Percentiles rank a stretch among this genome's conserved stretches.
phyloP scores from a whole-genome alignment of 192 early-diverging fungal genomes.

The Coemansia sp. region DNA sequence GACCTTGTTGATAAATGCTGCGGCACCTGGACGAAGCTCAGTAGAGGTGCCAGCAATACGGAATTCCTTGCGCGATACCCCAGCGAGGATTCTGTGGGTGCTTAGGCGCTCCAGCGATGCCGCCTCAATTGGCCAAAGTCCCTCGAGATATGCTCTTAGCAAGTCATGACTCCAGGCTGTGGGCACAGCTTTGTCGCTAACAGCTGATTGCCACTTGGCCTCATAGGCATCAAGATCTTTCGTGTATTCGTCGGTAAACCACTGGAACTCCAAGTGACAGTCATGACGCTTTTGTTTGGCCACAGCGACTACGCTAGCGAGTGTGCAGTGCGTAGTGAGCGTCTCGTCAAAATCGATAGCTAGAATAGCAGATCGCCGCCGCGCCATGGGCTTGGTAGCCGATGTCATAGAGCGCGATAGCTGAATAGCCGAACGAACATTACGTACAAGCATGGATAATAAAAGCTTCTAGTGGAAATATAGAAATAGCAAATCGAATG shows the following conservation, averaged over 20 bases:
- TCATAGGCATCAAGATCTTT: constrained; percentile 21
- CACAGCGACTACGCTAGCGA: constrained; percentile 20
- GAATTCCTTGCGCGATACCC: constrained; percentile 23
- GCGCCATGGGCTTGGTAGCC: background rate
- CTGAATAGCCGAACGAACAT: background rate
- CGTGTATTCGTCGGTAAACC: constrained; percentile 30
- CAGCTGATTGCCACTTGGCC: constrained; percentile 12
- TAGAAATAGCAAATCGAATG: background rate
- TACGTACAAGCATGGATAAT: background rate
- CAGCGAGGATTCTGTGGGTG: constrained; percentile 21
- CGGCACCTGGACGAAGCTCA: constrained; percentile 25
- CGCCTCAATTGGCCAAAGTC: constrained; percentile 28
- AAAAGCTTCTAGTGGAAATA: background rate
- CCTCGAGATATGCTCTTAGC: constrained; percentile 32
- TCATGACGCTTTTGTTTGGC: constrained; percentile 5
- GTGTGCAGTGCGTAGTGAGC: constrained; percentile 39
- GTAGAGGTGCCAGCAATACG: constrained; percentile 14
- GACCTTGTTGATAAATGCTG: constrained; percentile 19
- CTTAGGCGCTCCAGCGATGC: constrained; percentile 32
- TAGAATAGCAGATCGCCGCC: constrained; percentile 9
- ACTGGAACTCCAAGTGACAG: constrained; percentile 3
- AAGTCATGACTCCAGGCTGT: background rate
- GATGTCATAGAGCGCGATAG: background rate
- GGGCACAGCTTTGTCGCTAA: background rate
- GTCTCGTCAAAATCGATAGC: constrained; percentile 53